Percentiles rank a stretch among this genome's conserved stretches.
Evolutionary conservation across 2,329 filamentous ascomycete species (phyloP).

Genomic region (Stemphylium lycopersici): DNA sequence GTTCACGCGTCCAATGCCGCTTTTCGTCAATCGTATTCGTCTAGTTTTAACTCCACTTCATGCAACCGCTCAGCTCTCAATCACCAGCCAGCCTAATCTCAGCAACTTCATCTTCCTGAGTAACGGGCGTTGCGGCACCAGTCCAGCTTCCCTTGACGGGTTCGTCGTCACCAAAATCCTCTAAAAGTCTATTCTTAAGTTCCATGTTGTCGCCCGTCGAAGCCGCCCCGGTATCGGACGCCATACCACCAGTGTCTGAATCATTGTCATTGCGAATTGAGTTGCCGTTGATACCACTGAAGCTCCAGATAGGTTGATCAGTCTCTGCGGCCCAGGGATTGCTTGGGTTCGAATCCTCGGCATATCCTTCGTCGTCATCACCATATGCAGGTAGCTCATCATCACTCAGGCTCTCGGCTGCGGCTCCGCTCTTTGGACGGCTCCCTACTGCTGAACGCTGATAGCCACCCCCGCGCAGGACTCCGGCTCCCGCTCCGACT

Average conservation of each 20-base stretch:
- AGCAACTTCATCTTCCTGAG: conserved; percentile 12
- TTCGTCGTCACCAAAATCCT: conserved; percentile 13
- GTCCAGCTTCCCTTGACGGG: conserved; percentile 4
- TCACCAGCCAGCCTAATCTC: conserved; percentile 12
- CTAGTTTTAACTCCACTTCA: conserved; percentile 2
- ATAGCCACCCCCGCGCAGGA: conserved; percentile 47
- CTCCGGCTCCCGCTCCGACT: conserved; percentile 69
- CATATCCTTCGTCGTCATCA: conserved; percentile 27
- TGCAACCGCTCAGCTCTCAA: not conserved
- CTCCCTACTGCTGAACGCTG: conserved; percentile 40
- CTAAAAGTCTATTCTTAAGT: conserved; percentile 5
- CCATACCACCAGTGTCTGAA: conserved; percentile 10
- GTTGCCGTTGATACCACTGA: conserved; percentile 15
- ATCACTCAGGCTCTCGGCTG: conserved; percentile 41
- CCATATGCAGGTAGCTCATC: conserved; percentile 29
- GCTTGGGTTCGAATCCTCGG: conserved; percentile 4
- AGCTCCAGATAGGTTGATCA: conserved; percentile 32
- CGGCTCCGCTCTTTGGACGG: conserved; percentile 43
- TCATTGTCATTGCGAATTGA: conserved; percentile 23
- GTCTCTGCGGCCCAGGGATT: conserved; percentile 11
- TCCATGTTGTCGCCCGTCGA: conserved; percentile 6
- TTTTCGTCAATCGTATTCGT: conserved; percentile 2
- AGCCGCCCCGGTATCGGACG: conserved; percentile 9
- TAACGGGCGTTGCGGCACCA: conserved; percentile 7
- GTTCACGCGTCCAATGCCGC: not conserved